Base-by-base conservation (phyloP, 768 basidiomycete species). In the Tylopilus plumbeoviolaceoides region DNA sequence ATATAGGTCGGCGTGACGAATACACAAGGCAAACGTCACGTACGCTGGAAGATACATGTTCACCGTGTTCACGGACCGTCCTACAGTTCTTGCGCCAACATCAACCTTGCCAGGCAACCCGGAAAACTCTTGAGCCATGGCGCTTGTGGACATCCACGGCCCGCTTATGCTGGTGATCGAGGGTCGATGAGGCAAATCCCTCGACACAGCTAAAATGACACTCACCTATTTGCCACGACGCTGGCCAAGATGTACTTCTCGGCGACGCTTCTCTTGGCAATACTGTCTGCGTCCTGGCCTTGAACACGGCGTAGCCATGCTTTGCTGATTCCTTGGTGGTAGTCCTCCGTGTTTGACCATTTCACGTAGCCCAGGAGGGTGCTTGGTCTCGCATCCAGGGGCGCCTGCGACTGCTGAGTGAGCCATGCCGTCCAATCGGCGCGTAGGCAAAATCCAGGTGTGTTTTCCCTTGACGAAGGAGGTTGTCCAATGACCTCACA, bases 301-400 rank as follows among this genome's bases (percentile, higher is more conserved):
- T 65, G 62, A 8, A 77, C 69, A 35, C 76, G 75, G 44, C 60
- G 67, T 35, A 85, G 61, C 88, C 88, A 91, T 12, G 78, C 61
- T 55, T 76, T 81, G 61, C 87, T 88, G 36, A 90, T 80, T 0
- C 89, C 89, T 14, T 66, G 69, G 21, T 78, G 67, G 59, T 84
- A 91, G 52, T 91, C 89, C 66, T 87, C 89, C 17, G 77, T 73
- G 61, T 88, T 85, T 5, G 81, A 72, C 85, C 87, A 89, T 40
- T 73, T 79, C 33, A 89, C 62, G 81, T 61, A 10, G 60, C 61
- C 36, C 54, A 59, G 42, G 49, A 59, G 53, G 57, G 59, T 51
- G 21, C 27, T n/a, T 20, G 25, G 46, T 43, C 31, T 38, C 3
- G 25, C 2, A 15, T 39, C 53, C 15, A 11, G 17, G 15, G 43